Evolutionary conservation across 2,329 filamentous ascomycete genomes (phyloP).

Genomic region (Aspergillus intermedius): DNA sequence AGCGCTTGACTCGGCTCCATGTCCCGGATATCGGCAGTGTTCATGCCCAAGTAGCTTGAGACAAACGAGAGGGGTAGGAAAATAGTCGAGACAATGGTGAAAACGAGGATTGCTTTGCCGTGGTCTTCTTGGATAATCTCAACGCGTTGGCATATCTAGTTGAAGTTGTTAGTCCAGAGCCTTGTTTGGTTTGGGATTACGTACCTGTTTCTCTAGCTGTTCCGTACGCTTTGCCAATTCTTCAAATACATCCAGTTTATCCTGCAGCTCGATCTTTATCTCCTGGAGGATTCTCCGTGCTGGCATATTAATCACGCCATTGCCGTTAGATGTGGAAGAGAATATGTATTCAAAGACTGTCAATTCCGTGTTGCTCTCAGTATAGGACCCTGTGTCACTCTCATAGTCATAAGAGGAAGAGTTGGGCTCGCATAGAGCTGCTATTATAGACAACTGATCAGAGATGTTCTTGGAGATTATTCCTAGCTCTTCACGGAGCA

Average conservation of each 20-base stretch:
- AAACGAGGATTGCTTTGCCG: conserved; percentile 23
- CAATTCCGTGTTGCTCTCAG: background rate
- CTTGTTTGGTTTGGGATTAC: background rate
- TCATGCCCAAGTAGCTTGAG: conserved; percentile 29
- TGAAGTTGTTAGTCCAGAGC: background rate
- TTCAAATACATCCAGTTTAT: background rate
- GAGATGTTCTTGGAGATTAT: conserved; percentile 1
- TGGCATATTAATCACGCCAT: background rate
- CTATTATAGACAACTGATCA: background rate
- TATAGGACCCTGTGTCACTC: background rate
- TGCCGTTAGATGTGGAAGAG: background rate
- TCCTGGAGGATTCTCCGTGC: background rate
- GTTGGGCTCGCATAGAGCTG: background rate
- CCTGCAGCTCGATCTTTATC: conserved; percentile 1
- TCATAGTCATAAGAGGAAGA: background rate
- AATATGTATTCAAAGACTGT: background rate
- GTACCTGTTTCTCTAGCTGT: conserved; percentile 3
- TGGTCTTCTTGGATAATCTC: conserved; percentile 18
- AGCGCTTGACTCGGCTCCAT: conserved; percentile 11
- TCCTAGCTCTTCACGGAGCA: conserved; percentile 4
- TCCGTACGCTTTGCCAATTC: background rate
- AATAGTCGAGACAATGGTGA: conserved; percentile 26
- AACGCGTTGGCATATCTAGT: conserved; percentile 3
- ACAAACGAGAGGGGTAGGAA: conserved; percentile 29
- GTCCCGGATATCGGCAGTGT: conserved; percentile 19